Base-by-base conservation (phyloP, 148 eudicot species). In the Fagopyrum esculentum region DNA sequence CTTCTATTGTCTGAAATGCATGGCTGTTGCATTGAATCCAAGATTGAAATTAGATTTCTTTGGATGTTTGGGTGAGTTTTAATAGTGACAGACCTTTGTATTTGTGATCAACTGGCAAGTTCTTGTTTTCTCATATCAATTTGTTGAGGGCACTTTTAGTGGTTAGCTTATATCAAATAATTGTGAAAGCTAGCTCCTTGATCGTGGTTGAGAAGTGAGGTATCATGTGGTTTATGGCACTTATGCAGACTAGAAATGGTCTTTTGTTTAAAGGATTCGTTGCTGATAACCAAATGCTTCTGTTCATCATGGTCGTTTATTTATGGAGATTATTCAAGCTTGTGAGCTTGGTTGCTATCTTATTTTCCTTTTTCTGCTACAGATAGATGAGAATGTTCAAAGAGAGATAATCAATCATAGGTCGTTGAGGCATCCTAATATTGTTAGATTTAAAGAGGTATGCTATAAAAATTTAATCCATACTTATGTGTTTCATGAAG, bases 351-450 rank as follows among this genome's bases (percentile, higher is more conserved):
- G 8, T 71, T 9, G 55, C 7, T 46, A 16, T 7, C 8, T 66
- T 40, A 19, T 13, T 66, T 2, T 35, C 46, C 19, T 13, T 66
- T 26, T 61, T 61, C 5, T 3, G 15, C 70, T 76, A 83, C 83
- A 82, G 85, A 85, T 85, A 76, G 87, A 85, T 76, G 87, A 78
- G 73, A 82, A 85, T 80, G 87, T 85, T 71, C 85, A 78, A 61
- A 82, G 87, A 78, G 87, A 85, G 75, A 85, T 85, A 11, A 80
- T 85, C 77, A 85, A 85, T 45, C 87, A 85, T 45, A 71, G 87
- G 60, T 85, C 85, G 2, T 76, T 85, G 56, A 82, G 87, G 82
- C 87, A 85, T 68, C 85, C 87, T 2, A 85, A 85, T 74, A 85
- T 85, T 66, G 83, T 85, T 45, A 78, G 87, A 63, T 85, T 85